Evolutionary conservation across 176 grass and related monocot genomes (phyloP).

Genomic region (Rhynchospora tenuis): DNA sequence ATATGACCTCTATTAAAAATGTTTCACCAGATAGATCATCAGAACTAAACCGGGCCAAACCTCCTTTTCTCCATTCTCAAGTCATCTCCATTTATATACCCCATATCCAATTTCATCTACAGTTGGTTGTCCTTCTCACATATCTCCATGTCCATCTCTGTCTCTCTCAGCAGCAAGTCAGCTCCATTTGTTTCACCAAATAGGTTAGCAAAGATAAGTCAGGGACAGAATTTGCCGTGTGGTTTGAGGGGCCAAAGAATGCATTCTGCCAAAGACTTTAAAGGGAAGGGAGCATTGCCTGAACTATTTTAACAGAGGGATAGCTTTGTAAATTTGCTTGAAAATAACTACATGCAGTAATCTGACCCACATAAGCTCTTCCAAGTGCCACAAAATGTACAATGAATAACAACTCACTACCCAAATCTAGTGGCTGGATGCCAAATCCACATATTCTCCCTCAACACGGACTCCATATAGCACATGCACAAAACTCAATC

Average conservation of each 20-base stretch:
- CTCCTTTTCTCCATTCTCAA: not conserved
- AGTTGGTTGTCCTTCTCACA: not conserved
- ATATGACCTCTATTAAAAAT: not conserved
- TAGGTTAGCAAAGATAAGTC: not conserved
- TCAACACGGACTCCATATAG: conserved; percentile 2
- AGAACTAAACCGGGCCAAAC: not conserved
- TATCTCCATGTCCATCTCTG: not conserved
- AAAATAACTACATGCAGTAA: not conserved
- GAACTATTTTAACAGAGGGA: not conserved
- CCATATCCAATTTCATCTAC: not conserved
- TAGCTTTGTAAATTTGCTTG: not conserved
- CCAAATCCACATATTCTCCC: not conserved
- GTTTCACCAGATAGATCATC: not conserved
- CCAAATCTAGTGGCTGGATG: not conserved
- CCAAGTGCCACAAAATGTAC: not conserved
- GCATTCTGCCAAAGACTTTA: not conserved
- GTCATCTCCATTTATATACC: not conserved
- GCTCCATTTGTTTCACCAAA: no score
- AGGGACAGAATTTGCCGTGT: not conserved
- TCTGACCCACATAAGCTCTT: not conserved
- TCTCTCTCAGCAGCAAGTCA: no score
- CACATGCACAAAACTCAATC: not conserved
- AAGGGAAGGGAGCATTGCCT: not conserved
- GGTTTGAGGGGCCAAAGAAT: not conserved
- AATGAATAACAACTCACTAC: conserved; percentile 3